Percentiles rank a stretch among this genome's conserved stretches.
phyloP scores from a whole-genome alignment of 345 rosid genomes.

The Corchorus olitorius region DNA sequence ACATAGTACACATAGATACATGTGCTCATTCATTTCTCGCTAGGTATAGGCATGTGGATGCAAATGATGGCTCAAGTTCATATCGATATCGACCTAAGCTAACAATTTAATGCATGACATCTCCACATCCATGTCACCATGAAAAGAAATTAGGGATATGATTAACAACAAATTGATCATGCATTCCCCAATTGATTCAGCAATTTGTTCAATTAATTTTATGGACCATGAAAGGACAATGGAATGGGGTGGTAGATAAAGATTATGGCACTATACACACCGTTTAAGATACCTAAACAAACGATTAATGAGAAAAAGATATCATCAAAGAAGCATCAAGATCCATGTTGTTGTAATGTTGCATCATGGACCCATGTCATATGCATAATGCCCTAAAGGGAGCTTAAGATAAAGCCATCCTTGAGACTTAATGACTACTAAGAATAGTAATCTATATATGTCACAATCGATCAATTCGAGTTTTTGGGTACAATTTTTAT shows the following conservation, averaged over 20 bases:
- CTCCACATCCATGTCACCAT: neutral
- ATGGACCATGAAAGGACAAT: neutral
- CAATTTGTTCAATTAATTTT: neutral
- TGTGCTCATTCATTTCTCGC: slow-evolving; percentile 4
- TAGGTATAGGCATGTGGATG: slow-evolving; percentile 1
- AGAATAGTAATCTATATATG: neutral
- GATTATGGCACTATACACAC: neutral
- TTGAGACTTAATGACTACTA: neutral
- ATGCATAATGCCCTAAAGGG: neutral
- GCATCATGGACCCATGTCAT: slow-evolving; percentile 4
- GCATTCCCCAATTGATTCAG: neutral
- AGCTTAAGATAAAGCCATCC: neutral
- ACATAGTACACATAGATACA: slow-evolving; percentile 4
- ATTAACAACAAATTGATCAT: neutral
- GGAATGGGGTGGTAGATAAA: neutral
- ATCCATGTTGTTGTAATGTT: neutral
- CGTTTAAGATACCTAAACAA: neutral
- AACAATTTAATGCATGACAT: neutral
- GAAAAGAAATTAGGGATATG: neutral
- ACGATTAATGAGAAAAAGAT: neutral
- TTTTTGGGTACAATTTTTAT: neutral
- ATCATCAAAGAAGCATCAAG: neutral
- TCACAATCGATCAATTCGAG: neutral
- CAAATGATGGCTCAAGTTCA: neutral
- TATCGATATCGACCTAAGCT: neutral